Evolutionary conservation across 192 early-diverging fungal genomes (phyloP).

Genomic region (Coemansia sp.): DNA sequence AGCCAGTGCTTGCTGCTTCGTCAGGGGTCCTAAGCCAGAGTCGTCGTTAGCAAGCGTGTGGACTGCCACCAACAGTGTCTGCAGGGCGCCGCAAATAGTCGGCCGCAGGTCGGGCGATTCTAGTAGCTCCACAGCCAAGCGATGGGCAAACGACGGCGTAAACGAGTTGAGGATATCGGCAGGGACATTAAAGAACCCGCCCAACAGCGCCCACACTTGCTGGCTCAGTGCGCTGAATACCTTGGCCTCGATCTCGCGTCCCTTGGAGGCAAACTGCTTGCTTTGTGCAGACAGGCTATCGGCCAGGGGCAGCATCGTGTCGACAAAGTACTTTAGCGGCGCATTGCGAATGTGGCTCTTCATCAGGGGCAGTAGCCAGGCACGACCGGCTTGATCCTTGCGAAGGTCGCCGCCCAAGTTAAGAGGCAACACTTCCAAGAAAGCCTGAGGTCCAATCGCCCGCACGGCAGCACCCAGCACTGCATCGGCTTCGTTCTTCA

Average conservation of each 20-base stretch:
- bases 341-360: constrained; percentile 74
- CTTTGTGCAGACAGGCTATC: constrained; percentile 70
- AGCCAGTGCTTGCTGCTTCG: constrained; percentile 59
- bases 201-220: constrained; percentile 89
- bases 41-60: constrained; percentile 33
- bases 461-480: constrained; percentile 79
- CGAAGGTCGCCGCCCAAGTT: constrained; percentile 72
- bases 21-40: constrained; percentile 35
- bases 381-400: constrained; percentile 64
- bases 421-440: constrained; percentile 75
- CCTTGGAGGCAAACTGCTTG: constrained; percentile 59
- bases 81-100: constrained; percentile 73
- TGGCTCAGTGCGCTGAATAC: constrained; percentile 85
- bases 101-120: constrained; percentile 77
- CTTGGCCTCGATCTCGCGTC: constrained; percentile 76
- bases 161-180: constrained; percentile 69
- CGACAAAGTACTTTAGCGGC: constrained; percentile 70
- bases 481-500: constrained; percentile 84
- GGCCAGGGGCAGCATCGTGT: constrained; percentile 76
- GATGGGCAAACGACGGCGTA: constrained; percentile 66
- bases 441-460: constrained; percentile 77
- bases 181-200: constrained; percentile 85
- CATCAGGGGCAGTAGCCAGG: constrained; percentile 89
- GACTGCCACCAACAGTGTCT: constrained; percentile 60
- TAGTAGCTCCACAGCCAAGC: constrained; percentile 76